Evolutionary conservation across 1,139 yeast species (phyloP).

Genomic region (Magnusiomyces tetraspermus): DNA sequence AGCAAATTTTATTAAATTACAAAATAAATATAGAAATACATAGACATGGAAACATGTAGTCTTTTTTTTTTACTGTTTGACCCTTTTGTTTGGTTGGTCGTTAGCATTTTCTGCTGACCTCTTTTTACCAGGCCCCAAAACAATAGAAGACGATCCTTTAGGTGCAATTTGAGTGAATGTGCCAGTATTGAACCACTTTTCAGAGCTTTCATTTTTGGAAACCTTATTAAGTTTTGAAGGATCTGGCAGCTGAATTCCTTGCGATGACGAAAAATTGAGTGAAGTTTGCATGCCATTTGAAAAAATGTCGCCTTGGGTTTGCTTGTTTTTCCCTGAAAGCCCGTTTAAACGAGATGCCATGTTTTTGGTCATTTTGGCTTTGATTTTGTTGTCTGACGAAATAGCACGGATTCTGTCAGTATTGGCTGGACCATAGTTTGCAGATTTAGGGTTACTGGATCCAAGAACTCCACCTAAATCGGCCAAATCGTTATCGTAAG

Average conservation of each 20-base stretch:
- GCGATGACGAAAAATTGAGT: conserved; percentile 26
- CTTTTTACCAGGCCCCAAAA: conserved; percentile 12
- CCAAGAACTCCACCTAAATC: conserved; percentile 51
- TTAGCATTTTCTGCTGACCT: conserved; percentile 7
- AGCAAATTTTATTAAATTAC: not conserved
- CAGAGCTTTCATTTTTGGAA: conserved; percentile 12
- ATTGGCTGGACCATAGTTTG: conserved; percentile 19
- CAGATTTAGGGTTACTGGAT: conserved; percentile 19
- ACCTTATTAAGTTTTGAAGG: conserved; percentile 18
- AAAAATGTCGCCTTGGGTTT: conserved; percentile 1
- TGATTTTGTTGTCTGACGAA: conserved; percentile 27
- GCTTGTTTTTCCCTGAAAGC: conserved; percentile 5
- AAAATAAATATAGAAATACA: not conserved
- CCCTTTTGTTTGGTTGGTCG: conserved; percentile 14
- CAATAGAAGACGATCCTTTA: conserved; percentile 6
- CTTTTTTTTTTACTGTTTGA: not conserved
- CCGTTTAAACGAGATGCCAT: conserved; percentile 26
- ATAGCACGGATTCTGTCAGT: conserved; percentile 29
- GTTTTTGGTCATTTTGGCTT: conserved; percentile 30
- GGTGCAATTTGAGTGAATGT: conserved; percentile 25
- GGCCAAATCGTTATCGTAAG: conserved; percentile 47
- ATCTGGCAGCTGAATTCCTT: conserved; percentile 29
- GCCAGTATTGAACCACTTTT: conserved; percentile 29
- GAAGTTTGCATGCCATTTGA: conserved; percentile 27
- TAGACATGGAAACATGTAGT: not conserved